These are phyloP conservation scores for Ceratorhiza oryzae-sativae DNA, from an alignment of 1,284 basidiomycete genomes.

Conservation along the genomic window DNA sequence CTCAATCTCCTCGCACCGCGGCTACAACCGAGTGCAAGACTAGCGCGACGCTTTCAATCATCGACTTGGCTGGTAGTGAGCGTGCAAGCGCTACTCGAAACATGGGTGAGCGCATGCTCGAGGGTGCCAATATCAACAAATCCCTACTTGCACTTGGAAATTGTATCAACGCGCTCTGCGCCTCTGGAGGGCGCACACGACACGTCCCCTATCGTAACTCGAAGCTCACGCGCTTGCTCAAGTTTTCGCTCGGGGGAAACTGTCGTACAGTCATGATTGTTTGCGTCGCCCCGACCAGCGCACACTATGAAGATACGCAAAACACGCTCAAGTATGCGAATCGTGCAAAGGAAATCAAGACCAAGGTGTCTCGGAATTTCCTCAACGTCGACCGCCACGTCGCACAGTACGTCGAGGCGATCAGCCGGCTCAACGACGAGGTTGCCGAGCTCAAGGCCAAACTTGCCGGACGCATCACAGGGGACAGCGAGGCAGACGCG, in stretches of 20 bases:
- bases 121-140: constrained; percentile 98
- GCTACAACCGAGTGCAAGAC: constrained; percentile 79
- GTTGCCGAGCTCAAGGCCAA: constrained; percentile 87
- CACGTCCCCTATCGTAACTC: constrained; percentile 96
- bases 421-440: constrained; percentile 84
- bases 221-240: constrained; percentile 93
- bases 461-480: constrained; percentile 69
- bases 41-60: constrained; percentile 91
- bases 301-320: constrained; percentile 96
- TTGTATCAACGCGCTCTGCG: constrained; percentile 96
- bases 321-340: constrained; percentile 97
- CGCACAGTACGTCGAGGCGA: constrained; percentile 92
- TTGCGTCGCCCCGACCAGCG: constrained; percentile 91
- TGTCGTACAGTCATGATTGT: constrained; percentile 99
- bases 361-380: constrained; percentile 89
- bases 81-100: constrained; percentile 93
- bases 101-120: constrained; percentile 97
- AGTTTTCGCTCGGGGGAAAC: constrained; percentile 96
- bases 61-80: constrained; percentile 95
- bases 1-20: constrained; percentile 83
- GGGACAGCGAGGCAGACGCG: constrained; percentile 67
- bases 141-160: constrained; percentile 93
- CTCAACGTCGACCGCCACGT: constrained; percentile 93
- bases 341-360: constrained; percentile 96
- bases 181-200: constrained; percentile 79